These are phyloP conservation scores for Pyrus pyrifolia DNA, from an alignment of 306 rosid genomes.

Conservation along the genomic window DNA sequence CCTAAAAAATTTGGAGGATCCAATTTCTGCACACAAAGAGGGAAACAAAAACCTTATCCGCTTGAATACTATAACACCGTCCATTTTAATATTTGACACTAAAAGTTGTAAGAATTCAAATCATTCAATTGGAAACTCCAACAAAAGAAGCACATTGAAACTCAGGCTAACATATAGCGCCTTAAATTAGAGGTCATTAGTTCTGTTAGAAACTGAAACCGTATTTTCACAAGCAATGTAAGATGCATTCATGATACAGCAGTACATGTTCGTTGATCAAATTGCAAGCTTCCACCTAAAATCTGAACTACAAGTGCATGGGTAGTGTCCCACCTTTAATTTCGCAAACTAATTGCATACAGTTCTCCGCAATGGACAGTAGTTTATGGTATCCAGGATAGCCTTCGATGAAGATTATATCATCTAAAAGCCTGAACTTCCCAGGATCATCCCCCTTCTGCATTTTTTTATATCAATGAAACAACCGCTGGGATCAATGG, in stretches of 20 bases:
- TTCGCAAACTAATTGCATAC: slow-evolving; percentile 82
- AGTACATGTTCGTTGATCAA: not conserved
- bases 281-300: not conserved
- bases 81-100: not conserved
- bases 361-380: slow-evolving; percentile 50
- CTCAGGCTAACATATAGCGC: not conserved
- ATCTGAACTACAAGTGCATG: slow-evolving; percentile 3
- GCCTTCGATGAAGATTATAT: slow-evolving; percentile 61
- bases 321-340: slow-evolving; percentile 52
- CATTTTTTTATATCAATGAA: slow-evolving; percentile 19
- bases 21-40: slow-evolving; percentile 55
- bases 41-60: not conserved
- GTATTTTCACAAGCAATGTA: not conserved
- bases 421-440: slow-evolving; percentile 86
- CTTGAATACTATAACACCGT: not conserved
- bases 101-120: not conserved
- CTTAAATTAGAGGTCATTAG: not conserved
- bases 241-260: not conserved
- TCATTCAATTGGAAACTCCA: not conserved
- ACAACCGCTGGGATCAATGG: not conserved
- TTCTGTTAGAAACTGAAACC: not conserved
- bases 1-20: slow-evolving; percentile 72
- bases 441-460: slow-evolving; percentile 83
- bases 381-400: slow-evolving; percentile 83
- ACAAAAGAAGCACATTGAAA: not conserved